Evolutionary conservation across 805 yeast species (phyloP).

Genomic region (Kodamaea nitidulidarum): DNA sequence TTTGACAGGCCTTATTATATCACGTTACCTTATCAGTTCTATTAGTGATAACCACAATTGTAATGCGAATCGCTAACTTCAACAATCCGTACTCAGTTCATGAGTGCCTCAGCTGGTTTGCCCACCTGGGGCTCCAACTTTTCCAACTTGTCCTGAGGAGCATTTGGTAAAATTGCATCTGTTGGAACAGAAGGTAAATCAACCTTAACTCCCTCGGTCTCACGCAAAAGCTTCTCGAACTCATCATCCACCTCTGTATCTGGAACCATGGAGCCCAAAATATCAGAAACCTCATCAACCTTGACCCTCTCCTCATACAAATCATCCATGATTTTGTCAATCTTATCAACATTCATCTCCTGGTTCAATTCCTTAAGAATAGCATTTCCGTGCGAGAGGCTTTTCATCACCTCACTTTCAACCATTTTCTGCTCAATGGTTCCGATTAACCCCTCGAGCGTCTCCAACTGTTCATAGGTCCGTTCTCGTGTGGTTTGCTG

Average conservation of each 20-base stretch:
- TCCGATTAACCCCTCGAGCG: constrained; percentile 71
- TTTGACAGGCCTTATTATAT: background rate
- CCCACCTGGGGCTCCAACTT: background rate
- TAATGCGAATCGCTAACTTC: too few relatives aligned
- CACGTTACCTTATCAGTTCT: background rate
- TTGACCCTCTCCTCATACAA: constrained; percentile 75
- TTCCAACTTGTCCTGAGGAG: constrained; percentile 13
- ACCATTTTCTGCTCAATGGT: constrained; percentile 86
- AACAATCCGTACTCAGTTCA: too few relatives aligned
- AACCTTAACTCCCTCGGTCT: constrained; percentile 21
- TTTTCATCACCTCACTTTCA: constrained; percentile 79
- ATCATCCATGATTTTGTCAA: constrained; percentile 82
- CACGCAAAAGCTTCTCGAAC: constrained; percentile 46
- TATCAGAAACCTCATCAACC: constrained; percentile 67
- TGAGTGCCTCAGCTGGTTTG: constrained; percentile 1
- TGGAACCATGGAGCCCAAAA: constrained; percentile 47
- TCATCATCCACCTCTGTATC: constrained; percentile 69
- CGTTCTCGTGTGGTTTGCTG: constrained; percentile 69
- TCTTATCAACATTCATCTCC: constrained; percentile 72
- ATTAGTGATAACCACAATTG: too few relatives aligned
- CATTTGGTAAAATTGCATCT: constrained; percentile 12
- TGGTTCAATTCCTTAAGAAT: constrained; percentile 71
- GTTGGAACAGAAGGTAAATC: constrained; percentile 13
- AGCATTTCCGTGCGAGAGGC: constrained; percentile 74
- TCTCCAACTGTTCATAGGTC: constrained; percentile 73